Evolutionary conservation across 2,329 filamentous ascomycete genomes (phyloP).

Genomic region (Colletotrichum liaoningense): DNA sequence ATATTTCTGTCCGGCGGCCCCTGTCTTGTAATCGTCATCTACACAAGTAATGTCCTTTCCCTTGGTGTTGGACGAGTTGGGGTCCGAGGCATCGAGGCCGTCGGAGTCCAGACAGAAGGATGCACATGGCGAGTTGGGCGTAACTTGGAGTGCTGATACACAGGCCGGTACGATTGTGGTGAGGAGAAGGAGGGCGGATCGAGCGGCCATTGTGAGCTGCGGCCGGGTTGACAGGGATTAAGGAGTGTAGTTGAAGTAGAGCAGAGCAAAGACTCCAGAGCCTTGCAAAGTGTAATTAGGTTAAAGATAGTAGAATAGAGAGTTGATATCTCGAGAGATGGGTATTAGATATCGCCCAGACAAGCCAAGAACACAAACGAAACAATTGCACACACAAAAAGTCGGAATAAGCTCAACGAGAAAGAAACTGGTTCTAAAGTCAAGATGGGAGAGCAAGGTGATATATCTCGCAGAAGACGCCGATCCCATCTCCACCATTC

Average conservation of each 20-base stretch:
- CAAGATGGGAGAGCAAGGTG: neutral
- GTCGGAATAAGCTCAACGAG: neutral
- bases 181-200: constrained; percentile 38
- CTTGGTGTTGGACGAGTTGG: constrained; percentile 57
- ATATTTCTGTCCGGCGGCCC: constrained; percentile 56
- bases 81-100: constrained; percentile 55
- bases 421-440: neutral
- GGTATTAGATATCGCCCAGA: constrained; percentile 13
- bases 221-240: neutral
- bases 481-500: neutral
- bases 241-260: constrained; percentile 15
- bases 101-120: constrained; percentile 59
- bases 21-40: constrained; percentile 55
- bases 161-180: constrained; percentile 43
- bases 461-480: constrained; percentile 17
- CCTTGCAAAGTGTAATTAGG: constrained; percentile 18
- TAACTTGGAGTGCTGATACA: constrained; percentile 56
- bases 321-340: constrained; percentile 6
- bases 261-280: constrained; percentile 27
- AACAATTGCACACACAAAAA: constrained; percentile 1
- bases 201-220: constrained; percentile 32
- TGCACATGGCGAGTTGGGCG: constrained; percentile 66
- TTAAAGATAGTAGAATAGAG: constrained; percentile 1
- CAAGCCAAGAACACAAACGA: constrained; percentile 8
- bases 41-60: constrained; percentile 60